Evolutionary conservation across 306 rosid species (phyloP).

Genomic region (Cajanus cajan): DNA sequence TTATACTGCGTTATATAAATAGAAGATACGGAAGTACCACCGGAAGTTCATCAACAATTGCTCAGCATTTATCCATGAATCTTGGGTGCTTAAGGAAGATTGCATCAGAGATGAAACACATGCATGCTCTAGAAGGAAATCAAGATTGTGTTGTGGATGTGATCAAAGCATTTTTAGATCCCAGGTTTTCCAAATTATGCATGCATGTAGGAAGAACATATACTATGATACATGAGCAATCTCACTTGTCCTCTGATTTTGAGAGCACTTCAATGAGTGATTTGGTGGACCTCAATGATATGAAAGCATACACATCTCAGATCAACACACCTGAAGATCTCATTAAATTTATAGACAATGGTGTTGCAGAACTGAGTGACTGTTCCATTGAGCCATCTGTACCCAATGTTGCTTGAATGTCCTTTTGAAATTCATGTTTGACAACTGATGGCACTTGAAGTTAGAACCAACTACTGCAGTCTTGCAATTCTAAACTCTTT

Average conservation of each 20-base stretch:
- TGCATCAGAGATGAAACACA: conserved; percentile 45
- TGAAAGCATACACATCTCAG: conserved; percentile 42
- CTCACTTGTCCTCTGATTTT: conserved; percentile 20
- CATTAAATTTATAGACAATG: conserved; percentile 44
- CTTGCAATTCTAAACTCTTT: neutral
- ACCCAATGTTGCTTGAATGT: neutral
- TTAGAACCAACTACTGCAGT: conserved; percentile 5
- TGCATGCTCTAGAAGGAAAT: conserved; percentile 55
- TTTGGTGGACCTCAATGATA: conserved; percentile 30
- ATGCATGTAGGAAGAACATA: conserved; percentile 47
- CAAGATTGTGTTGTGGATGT: conserved; percentile 48
- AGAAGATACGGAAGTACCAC: conserved; percentile 31
- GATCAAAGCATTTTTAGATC: conserved; percentile 45
- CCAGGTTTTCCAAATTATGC: conserved; percentile 54
- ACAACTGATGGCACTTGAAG: conserved; percentile 19
- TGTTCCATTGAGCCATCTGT: conserved; percentile 1
- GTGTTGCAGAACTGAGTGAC: conserved; percentile 31
- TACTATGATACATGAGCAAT: conserved; percentile 43
- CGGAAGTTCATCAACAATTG: conserved; percentile 30
- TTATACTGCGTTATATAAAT: conserved; percentile 41
- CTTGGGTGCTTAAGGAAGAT: conserved; percentile 46
- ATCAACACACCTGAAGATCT: conserved; percentile 62
- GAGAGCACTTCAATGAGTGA: conserved; percentile 39
- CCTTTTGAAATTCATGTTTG: conserved; percentile 3
- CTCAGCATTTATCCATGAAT: conserved; percentile 60